Evolutionary conservation across 2,329 filamentous ascomycete genomes (phyloP).

Genomic region (Phoma sp.): DNA sequence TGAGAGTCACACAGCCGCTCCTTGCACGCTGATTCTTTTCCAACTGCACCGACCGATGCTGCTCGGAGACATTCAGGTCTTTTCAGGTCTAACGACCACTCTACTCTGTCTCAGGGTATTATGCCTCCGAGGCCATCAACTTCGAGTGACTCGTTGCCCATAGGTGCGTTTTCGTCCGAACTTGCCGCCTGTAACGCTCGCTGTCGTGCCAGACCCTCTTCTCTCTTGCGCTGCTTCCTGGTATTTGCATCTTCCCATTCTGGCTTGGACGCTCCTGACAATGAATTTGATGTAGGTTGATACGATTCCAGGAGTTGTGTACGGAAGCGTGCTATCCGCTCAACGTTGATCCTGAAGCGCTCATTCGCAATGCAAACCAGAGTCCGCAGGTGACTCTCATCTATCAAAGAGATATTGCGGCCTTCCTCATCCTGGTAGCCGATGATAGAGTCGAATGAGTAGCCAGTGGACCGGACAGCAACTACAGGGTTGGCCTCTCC

Average conservation of each 20-base stretch:
- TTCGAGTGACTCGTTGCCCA: conserved; percentile 1
- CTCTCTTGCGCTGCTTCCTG: conserved; percentile 50
- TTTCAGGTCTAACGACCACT: not conserved
- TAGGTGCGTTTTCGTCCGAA: not conserved
- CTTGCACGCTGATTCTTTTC: not conserved
- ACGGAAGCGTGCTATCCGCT: conserved; percentile 71
- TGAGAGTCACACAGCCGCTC: not conserved
- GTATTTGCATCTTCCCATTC: conserved; percentile 53
- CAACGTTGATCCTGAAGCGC: conserved; percentile 73
- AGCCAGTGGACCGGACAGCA: conserved; percentile 82
- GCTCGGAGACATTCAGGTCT: conserved; percentile 7
- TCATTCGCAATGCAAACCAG: conserved; percentile 77
- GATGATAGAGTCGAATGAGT: conserved; percentile 82
- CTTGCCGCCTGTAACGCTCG: conserved; percentile 28
- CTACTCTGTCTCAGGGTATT: not conserved
- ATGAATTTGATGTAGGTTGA: not conserved
- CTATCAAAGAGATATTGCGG: conserved; percentile 60
- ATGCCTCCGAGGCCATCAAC: conserved; percentile 6
- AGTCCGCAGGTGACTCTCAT: conserved; percentile 70
- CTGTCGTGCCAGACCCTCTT: conserved; percentile 61
- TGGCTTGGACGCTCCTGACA: conserved; percentile 18
- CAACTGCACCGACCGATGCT: not conserved
- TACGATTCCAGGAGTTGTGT: conserved; percentile 54
- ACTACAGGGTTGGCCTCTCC: conserved; percentile 73
- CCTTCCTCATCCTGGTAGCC: conserved; percentile 59